Evolutionary conservation across 2,329 filamentous ascomycete species (phyloP).

Genomic region (Phialophora chinensis): DNA sequence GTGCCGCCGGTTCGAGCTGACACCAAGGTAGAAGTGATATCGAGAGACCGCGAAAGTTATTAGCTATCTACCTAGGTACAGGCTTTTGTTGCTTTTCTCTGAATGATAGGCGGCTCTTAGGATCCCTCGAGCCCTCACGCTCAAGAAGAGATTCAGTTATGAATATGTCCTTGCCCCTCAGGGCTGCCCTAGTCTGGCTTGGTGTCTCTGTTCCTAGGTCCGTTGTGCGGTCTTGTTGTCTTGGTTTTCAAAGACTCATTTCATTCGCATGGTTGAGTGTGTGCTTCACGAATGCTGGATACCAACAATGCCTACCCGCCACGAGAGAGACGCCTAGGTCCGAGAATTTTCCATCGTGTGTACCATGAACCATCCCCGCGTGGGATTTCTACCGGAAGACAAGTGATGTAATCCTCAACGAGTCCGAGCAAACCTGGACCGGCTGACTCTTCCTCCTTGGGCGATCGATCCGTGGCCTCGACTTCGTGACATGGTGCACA

Average conservation of each 20-base stretch:
- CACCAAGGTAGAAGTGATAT: neutral
- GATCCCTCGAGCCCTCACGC: neutral
- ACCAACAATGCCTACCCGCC: neutral
- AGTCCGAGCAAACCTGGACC: constrained; percentile 37
- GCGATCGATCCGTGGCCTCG: constrained; percentile 59
- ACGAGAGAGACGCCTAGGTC: neutral
- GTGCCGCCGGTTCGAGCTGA: neutral
- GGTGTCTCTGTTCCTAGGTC: neutral
- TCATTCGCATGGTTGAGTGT: neutral
- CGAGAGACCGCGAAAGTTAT: neutral
- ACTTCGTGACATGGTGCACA: constrained; percentile 86
- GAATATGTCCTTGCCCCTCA: constrained; percentile 13
- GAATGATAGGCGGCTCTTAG: neutral
- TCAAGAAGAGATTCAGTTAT: constrained; percentile 11
- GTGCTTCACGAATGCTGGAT: neutral
- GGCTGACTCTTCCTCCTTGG: constrained; percentile 49
- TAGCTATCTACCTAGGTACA: constrained; percentile 4
- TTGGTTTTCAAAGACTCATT: neutral
- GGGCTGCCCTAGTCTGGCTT: constrained; percentile 2
- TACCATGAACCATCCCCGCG: neutral
- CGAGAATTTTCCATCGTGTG: neutral
- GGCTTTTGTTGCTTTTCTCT: neutral
- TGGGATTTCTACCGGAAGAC: neutral
- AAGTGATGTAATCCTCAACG: neutral
- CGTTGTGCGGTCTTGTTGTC: neutral